Evolutionary conservation across 352 stramenopile genomes (phyloP), one percentile per base, ranked within the genome.

Genomic region (Aphanomyces euteiches): DNA sequence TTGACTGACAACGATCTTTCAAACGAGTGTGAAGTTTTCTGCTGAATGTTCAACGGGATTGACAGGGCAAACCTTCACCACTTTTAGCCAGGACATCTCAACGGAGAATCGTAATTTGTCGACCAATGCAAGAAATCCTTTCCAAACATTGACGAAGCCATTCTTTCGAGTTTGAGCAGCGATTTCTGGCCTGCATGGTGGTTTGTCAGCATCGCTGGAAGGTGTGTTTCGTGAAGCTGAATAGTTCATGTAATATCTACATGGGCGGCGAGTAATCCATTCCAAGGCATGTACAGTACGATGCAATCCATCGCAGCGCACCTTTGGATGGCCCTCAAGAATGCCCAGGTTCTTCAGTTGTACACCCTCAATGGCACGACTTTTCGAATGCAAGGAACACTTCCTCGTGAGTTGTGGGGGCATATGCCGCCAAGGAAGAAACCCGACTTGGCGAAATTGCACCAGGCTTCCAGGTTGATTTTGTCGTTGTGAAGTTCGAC

Each of bases 271-370:
- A 90, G 83, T 67, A 91, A 92, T 47, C 89, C 89, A 28, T 92
- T 96, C 69, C 83, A 90, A 72, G 89, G 88, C 37, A 92, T 96
- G 53, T 96, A 90, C 71, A 88, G 96, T 53, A 84, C 88, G 15
- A 90, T 96, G 2, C 92, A 85, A 2, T 28, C 28, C 92, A 85
- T 63, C 86, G 89, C 5, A 76, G 74, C 21, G 76, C 74, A 12
- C 74, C 78, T 1, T 74, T 92, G 7, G 43, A 68, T 53, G 47
- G 59, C 17, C 85, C 79, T 0, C 59, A 84, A 17, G 87, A 96
- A 63, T 54, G 72, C 17, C 0, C 74, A 95, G 72, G 89, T 88
- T 10, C 75, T 96, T 8, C 71, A 78, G 38, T 71, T 96, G 12
- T 96, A 96, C 77, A 96, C 89, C 4, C 83, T 81, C 66, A 87